phyloP scores from a whole-genome alignment of 2,329 filamentous ascomycete genomes.

The Didymella sp. region DNA sequence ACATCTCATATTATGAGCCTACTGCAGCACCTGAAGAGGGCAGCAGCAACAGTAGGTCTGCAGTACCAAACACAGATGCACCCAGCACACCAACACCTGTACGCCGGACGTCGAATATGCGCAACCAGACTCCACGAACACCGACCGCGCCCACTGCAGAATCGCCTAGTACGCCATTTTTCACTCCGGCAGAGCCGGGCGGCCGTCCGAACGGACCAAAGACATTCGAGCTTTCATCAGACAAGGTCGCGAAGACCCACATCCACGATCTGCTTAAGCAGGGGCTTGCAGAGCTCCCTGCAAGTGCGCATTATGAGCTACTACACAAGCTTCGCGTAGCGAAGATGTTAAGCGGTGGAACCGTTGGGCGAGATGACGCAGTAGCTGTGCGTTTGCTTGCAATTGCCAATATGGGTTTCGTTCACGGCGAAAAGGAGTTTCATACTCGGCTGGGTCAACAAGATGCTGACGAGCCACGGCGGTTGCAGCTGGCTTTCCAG shows the following conservation, averaged over 20 bases:
- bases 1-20: constrained; percentile 76
- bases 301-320: constrained; percentile 79
- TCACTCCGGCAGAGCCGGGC: constrained; percentile 46
- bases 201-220: constrained; percentile 44
- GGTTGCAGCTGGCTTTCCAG: constrained; percentile 89
- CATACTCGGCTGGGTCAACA: constrained; percentile 84
- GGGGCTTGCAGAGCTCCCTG: constrained; percentile 67
- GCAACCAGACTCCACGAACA: constrained; percentile 60
- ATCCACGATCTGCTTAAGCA: constrained; percentile 53
- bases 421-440: constrained; percentile 83
- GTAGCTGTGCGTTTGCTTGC: constrained; percentile 83
- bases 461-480: constrained; percentile 86
- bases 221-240: constrained; percentile 66
- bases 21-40: constrained; percentile 41
- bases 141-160: constrained; percentile 50
- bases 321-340: constrained; percentile 83
- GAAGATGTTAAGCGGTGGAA: constrained; percentile 74
- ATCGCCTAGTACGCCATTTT: constrained; percentile 57
- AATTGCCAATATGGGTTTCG: constrained; percentile 88
- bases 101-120: constrained; percentile 67
- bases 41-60: constrained; percentile 20
- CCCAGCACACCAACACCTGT: constrained; percentile 78
- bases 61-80: constrained; percentile 42
- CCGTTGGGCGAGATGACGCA: constrained; percentile 73
- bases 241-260: constrained; percentile 53